A percentile compares a stretch with the other conserved stretches of the same genome.
phyloP scores from a whole-genome alignment of 495 filamentous ascomycete species.

The Chaetomium tenue region DNA sequence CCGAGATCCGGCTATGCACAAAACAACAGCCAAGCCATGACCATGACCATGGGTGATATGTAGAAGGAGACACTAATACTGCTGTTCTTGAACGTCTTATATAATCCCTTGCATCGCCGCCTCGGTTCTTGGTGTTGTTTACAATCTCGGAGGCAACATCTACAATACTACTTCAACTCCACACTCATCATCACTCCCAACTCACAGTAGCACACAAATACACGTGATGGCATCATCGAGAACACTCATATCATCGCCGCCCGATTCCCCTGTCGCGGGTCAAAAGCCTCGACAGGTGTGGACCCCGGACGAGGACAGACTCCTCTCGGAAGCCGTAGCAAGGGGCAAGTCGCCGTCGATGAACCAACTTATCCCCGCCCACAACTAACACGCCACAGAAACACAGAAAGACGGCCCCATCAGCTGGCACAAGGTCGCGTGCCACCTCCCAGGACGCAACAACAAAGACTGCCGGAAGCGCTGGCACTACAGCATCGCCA shows the following conservation, averaged over 20 bases:
- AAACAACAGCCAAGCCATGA: not conserved
- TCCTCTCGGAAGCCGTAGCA: conserved; percentile 28
- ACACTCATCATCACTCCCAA: not conserved
- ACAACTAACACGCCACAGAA: conserved; percentile 20
- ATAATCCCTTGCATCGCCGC: not conserved
- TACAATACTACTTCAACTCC: not conserved
- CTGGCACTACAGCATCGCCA: conserved; percentile 42
- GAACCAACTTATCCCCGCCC: not conserved
- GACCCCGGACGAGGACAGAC: conserved; percentile 32
- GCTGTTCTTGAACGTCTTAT: not conserved
- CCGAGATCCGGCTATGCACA: conserved; percentile 6
- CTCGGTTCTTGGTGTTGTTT: not conserved
- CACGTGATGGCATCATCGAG: not conserved
- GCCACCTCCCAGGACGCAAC: conserved; percentile 40
- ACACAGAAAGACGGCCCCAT: conserved; percentile 33
- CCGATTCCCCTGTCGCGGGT: not conserved
- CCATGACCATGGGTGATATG: not conserved
- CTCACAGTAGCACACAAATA: not conserved
- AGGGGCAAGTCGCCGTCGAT: conserved; percentile 18
- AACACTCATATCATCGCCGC: not conserved
- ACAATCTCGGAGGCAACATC: not conserved
- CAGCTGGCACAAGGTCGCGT: conserved; percentile 43
- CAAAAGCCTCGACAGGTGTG: conserved; percentile 31
- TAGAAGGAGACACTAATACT: not conserved
- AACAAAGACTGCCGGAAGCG: conserved; percentile 48